Base-by-base conservation (phyloP, 2,329 filamentous ascomycete species). In the Grosmannia penicillata region DNA sequence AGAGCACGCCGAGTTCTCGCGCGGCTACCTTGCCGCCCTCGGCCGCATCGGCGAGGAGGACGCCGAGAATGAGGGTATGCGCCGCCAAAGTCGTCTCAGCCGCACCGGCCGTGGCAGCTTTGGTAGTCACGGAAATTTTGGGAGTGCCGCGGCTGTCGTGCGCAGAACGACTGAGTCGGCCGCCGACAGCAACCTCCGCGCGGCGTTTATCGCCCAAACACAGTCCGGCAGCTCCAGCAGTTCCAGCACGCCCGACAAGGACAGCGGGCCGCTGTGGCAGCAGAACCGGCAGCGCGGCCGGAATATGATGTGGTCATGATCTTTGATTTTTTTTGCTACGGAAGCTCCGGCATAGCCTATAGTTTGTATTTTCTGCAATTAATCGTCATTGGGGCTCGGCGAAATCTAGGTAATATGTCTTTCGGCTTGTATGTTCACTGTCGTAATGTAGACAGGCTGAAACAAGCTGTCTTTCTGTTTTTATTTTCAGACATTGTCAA, bases 201-300 rank as follows among this genome's bases (percentile, higher is more conserved):
- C 25, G 36, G 25, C 35, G 35, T 15, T 22, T 9, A 29, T 30
- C 9, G n/a, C 18, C 25, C 23, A 23, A 21, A 13, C 34, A 14
- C 23, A 15, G 27, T 4, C 19, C 22, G 36, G 31, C 28, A 33
- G 19, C 15, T 21, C 4, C 19, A 30, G 24, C 40, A 13, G 5
- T 5, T 14, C 26, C 7, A 14, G 26, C 10, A 5, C 26, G 26
- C 11, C 6, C 7, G n/a, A 27, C 10, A 5, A 13, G 36, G 18
- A 15, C 17, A 22, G 29, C 13, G 27, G 63, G 30, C 65, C 66
- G 6, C 52, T 72, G 27, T 72, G 68, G 68, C 67, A 72, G 52
- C 68, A 72, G 53, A 69, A 69, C 37, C 56, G 66, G 40, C 58
- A 60, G 39, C 62, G 62, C 43, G 59, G 56, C 44, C 56, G 66